Conservation (phyloP, 2,329 filamentous ascomycete species). For the Cladosporium austrohemisphaericum region DNA sequence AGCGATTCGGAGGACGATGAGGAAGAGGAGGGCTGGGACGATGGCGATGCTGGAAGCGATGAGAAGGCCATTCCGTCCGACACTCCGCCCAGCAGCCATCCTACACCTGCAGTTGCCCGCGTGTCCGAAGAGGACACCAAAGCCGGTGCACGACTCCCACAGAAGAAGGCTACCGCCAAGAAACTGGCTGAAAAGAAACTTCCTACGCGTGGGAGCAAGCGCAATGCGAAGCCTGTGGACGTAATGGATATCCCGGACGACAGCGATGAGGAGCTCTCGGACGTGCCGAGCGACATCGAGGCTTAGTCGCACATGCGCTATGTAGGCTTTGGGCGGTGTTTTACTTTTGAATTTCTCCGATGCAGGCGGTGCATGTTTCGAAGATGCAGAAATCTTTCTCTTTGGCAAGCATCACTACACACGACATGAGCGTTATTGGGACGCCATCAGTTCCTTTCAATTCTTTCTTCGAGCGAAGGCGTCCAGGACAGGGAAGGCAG, state of each 20-base stretch:
- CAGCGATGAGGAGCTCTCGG: constrained; percentile 27
- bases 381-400: too few relatives aligned
- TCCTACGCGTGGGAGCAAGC: constrained; percentile 18
- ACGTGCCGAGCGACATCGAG: constrained; percentile 25
- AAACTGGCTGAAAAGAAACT: too few relatives aligned
- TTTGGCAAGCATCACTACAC: too few relatives aligned
- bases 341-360: too few relatives aligned
- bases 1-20: constrained; percentile 42
- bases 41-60: constrained; percentile 8
- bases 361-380: too few relatives aligned
- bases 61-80: constrained; percentile 27
- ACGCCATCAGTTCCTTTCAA: too few relatives aligned
- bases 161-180: constrained; percentile 15
- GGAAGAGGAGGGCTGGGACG: constrained; percentile 30
- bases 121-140: constrained; percentile 15
- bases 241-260: constrained; percentile 25
- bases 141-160: constrained; percentile 14
- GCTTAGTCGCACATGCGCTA: constrained; percentile 15
- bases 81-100: constrained; percentile 31
- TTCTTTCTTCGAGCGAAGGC: too few relatives aligned
- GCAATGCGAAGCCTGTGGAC: constrained; percentile 24
- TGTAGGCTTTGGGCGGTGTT: too few relatives aligned
- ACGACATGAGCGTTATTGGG: too few relatives aligned
- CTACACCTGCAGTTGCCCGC: constrained; percentile 14
- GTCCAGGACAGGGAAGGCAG: too few relatives aligned